Evolutionary conservation across 1,284 basidiomycete species (phyloP).

Genomic region (Apiotrichum sp.): DNA sequence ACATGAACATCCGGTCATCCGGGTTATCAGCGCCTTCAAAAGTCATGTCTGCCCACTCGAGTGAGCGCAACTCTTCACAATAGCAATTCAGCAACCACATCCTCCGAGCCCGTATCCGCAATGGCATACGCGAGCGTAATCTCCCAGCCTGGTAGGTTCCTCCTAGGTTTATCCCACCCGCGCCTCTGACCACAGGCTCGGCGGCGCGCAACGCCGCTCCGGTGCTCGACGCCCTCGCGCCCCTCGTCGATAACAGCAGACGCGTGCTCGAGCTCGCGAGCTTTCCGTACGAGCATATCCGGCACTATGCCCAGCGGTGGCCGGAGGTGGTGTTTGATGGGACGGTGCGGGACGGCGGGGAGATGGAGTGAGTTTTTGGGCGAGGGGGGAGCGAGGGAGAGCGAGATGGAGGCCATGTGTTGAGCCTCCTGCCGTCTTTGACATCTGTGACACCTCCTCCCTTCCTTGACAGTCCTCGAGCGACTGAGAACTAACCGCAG

Average conservation of each 20-base stretch:
- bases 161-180: background rate
- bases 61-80: no score
- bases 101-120: no score
- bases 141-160: slow-evolving; percentile 20
- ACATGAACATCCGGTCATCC: no score
- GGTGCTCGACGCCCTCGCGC: slow-evolving; percentile 22
- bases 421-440: background rate
- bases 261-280: slow-evolving; percentile 31
- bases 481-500: background rate
- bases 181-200: slow-evolving; percentile 20
- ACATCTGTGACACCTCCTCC: background rate
- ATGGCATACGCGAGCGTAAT: slow-evolving; percentile 33
- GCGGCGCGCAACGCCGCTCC: slow-evolving; percentile 27
- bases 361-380: slow-evolving; percentile 21
- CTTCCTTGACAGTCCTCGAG: background rate
- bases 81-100: no score
- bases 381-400: no score
- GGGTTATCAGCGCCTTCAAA: no score
- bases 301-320: slow-evolving; percentile 21
- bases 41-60: no score
- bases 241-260: slow-evolving; percentile 13
- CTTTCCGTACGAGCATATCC: slow-evolving; percentile 31
- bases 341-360: slow-evolving; percentile 20
- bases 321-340: slow-evolving; percentile 26
- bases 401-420: background rate